phyloP scores from a whole-genome alignment of 129 eudicot species.

The Artemisia tridentata region DNA sequence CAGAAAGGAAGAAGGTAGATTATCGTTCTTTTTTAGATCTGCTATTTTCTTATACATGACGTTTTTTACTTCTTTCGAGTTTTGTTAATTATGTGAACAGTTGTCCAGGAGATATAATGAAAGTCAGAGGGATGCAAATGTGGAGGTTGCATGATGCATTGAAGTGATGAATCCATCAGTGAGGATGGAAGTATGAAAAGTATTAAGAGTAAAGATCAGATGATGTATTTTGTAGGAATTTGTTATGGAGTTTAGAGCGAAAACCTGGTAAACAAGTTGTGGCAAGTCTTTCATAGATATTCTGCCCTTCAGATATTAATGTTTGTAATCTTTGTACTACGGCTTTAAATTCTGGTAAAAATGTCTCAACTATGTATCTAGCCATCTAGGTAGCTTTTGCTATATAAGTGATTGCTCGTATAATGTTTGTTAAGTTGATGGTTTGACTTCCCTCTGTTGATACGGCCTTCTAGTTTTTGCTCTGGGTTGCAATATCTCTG shows the following conservation, averaged over 20 bases:
- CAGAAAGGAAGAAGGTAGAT: conserved; percentile 17
- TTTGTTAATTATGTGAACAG: not conserved
- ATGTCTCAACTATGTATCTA: too few species aligned
- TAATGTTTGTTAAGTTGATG: too few species aligned
- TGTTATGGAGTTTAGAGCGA: not conserved
- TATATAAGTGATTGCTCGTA: too few species aligned
- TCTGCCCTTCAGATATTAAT: not conserved
- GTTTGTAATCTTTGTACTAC: not conserved
- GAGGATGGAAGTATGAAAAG: too few species aligned
- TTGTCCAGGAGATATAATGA: not conserved
- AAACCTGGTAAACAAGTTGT: not conserved
- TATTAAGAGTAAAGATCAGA: not conserved
- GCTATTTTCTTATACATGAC: not conserved
- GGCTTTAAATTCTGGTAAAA: not conserved
- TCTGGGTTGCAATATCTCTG: too few species aligned
- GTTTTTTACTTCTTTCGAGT: not conserved
- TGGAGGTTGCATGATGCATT: not conserved
- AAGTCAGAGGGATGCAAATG: not conserved
- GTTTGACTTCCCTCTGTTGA: too few species aligned
- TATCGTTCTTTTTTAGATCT: not conserved
- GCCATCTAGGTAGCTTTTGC: too few species aligned
- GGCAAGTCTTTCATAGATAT: not conserved
- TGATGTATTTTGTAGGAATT: not conserved
- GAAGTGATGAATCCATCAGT: not conserved
- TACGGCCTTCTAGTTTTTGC: too few species aligned